phyloP scores from a whole-genome alignment of 495 filamentous ascomycete species.

The Pseudomonodictys pantanalensis region DNA sequence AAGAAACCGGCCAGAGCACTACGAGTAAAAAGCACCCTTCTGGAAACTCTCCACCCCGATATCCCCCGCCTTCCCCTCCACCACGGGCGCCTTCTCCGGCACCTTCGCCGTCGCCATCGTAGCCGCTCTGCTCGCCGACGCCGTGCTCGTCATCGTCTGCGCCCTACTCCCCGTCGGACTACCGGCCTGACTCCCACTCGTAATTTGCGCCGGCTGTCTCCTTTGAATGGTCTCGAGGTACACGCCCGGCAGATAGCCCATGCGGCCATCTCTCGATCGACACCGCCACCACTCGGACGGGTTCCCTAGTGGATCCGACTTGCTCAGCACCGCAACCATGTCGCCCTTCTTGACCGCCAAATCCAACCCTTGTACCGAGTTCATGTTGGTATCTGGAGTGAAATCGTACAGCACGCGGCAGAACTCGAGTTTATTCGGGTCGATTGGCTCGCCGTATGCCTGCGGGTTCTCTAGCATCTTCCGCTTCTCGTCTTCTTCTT shows the following conservation, averaged over 20 bases:
- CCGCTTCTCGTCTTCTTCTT: conserved; percentile 72
- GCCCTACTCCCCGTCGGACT: conserved; percentile 46
- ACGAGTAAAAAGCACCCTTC: conserved; percentile 83
- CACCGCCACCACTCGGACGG: conserved; percentile 97
- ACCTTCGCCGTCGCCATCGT: conserved; percentile 50
- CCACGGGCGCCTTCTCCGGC: conserved; percentile 50
- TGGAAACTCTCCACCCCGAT: conserved; percentile 84
- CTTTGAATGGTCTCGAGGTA: conserved; percentile 83
- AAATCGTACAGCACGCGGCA: conserved; percentile 94
- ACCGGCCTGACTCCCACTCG: conserved; percentile 47
- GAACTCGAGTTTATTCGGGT: conserved; percentile 89
- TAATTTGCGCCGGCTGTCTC: conserved; percentile 55
- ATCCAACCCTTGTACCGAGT: conserved; percentile 64
- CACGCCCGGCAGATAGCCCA: conserved; percentile 85
- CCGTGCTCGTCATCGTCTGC: conserved; percentile 41
- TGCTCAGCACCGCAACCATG: conserved; percentile 88
- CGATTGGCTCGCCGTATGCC: conserved; percentile 51
- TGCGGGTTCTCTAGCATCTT: conserved; percentile 53
- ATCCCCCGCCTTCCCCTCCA: conserved; percentile 46
- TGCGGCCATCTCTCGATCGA: conserved; percentile 81
- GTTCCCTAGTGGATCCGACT: conserved; percentile 88
- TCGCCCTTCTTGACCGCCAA: conserved; percentile 93
- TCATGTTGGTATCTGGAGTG: conserved; percentile 60
- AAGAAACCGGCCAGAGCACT: conserved; percentile 5
- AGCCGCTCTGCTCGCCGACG: conserved; percentile 38